Evolutionary conservation across 2,329 filamentous ascomycete species (phyloP).

Genomic region (Hirsutella minnesotensis): DNA sequence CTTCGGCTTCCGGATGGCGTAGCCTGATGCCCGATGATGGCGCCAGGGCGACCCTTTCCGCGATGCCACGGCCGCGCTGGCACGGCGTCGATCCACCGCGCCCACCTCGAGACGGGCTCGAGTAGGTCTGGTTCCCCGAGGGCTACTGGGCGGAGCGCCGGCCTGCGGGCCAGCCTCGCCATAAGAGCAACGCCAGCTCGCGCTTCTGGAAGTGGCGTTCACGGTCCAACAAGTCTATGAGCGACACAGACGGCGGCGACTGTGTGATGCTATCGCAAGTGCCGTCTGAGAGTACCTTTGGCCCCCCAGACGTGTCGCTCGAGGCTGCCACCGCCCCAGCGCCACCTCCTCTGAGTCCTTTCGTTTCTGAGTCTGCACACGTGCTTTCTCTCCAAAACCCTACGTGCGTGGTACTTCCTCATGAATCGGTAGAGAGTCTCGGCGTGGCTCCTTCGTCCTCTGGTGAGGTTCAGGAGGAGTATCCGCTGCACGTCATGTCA

Average conservation of each 20-base stretch:
- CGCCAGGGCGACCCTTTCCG: neutral
- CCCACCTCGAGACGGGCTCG: slow-evolving; percentile 38
- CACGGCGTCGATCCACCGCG: slow-evolving; percentile 38
- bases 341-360: slow-evolving; percentile 25
- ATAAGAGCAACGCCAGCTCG: slow-evolving; percentile 20
- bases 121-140: slow-evolving; percentile 53
- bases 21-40: slow-evolving; percentile 3
- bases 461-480: neutral
- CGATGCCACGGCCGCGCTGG: neutral
- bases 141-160: slow-evolving; percentile 53
- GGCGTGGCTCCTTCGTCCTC: neutral
- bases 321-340: slow-evolving; percentile 5
- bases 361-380: slow-evolving; percentile 34
- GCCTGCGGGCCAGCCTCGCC: slow-evolving; percentile 5
- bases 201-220: slow-evolving; percentile 29
- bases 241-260: slow-evolving; percentile 17
- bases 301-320: neutral
- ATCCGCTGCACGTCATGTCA: neutral
- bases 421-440: slow-evolving; percentile 3
- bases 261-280: slow-evolving; percentile 12
- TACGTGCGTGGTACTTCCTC: slow-evolving; percentile 3
- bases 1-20: slow-evolving; percentile 1
- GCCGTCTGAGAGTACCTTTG: slow-evolving; percentile 9
- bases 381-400: slow-evolving; percentile 33
- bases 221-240: slow-evolving; percentile 23